phyloP scores from a whole-genome alignment of 805 yeast species.

The Scheffersomyces spartinae region DNA sequence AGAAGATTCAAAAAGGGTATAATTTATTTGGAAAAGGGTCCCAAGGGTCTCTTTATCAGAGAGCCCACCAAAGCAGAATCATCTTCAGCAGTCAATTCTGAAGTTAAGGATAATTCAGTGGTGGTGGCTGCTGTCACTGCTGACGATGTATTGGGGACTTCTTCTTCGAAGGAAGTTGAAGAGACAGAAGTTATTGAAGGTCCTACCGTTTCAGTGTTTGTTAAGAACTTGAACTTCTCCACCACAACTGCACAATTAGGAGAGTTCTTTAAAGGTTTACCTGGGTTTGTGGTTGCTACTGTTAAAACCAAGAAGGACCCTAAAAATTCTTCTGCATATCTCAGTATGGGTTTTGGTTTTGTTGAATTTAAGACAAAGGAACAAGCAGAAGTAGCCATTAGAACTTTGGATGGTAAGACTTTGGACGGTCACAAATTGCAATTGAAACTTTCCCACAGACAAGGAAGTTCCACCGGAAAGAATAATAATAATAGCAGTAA shows the following conservation, averaged over 20 bases:
- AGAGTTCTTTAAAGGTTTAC: conserved; percentile 52
- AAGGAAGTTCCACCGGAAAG: conserved; percentile 25
- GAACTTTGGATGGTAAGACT: conserved; percentile 59
- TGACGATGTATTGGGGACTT: conserved; percentile 30
- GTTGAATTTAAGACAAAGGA: conserved; percentile 76
- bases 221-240: conserved; percentile 82
- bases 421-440: conserved; percentile 87
- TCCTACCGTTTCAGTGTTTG: conserved; percentile 78
- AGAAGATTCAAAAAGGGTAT: conserved; percentile 82
- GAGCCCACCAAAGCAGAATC: conserved; percentile 34
- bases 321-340: conserved; percentile 48
- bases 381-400: conserved; percentile 68
- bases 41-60: conserved; percentile 62
- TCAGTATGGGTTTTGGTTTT: conserved; percentile 97
- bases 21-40: conserved; percentile 89
- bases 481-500: conserved; percentile 11
- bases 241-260: conserved; percentile 52
- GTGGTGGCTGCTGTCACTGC: conserved; percentile 36
- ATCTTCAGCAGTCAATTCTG: conserved; percentile 11
- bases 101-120: conserved; percentile 21
- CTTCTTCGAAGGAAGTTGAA: conserved; percentile 13
- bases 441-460: conserved; percentile 79
- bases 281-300: conserved; percentile 73
- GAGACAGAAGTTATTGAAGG: conserved; percentile 40
- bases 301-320: conserved; percentile 86